Evolutionary conservation across 2,329 filamentous ascomycete genomes (phyloP), one percentile per base, ranked within the genome.

Genomic region (Talaromyces funiculosus): DNA sequence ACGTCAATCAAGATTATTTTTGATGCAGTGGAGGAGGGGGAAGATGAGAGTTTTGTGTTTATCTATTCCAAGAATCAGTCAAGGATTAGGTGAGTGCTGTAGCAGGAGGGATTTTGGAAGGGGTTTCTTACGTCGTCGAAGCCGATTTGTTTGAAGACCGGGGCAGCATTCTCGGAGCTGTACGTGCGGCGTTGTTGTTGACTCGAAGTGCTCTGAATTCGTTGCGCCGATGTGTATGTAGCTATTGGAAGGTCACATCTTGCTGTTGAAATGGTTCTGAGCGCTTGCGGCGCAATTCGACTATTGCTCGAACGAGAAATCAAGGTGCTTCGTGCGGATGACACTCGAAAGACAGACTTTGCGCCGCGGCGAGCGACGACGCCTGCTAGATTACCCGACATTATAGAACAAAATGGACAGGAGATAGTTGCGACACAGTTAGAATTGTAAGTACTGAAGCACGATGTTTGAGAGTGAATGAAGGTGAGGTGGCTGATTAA

Each of bases 1-100:
- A 81, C 79, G 64, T 81, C 79, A 61, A 77, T 67, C 38, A 77
- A 69, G 64, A 77, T 75, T 61, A 70, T 66, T 16, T 71, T 65
- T 9, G 62, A 65, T 22, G 68, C 65, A 6, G 70, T 63, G 35
- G 67, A 61, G 40, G 74, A 71, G 59, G 76, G 69, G 55, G 69
- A 58, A 51, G 72, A 62, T 38, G 60, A 31, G 16, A 58, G n/a
- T 37, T 20, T 33, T 6, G 60, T 53, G 35, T 67, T 77, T 53
- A 77, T 74, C 75, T 77, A 54, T 60, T 47, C 37, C 53, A 57
- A 33, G 31, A n/a, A n/a, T n/a, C n/a, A n/a, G 47, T 37, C 53
- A 37, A 51, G 12, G 31, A 63, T 60, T 47, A 35, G 53, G 9
- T 51, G 35, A 55, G 47, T n/a, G 26, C n/a, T 18, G 29, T 16